A percentile compares a stretch with the other conserved stretches of the same genome.
phyloP scores from a whole-genome alignment of 2,329 filamentous ascomycete species.

The Venturia effusa region DNA sequence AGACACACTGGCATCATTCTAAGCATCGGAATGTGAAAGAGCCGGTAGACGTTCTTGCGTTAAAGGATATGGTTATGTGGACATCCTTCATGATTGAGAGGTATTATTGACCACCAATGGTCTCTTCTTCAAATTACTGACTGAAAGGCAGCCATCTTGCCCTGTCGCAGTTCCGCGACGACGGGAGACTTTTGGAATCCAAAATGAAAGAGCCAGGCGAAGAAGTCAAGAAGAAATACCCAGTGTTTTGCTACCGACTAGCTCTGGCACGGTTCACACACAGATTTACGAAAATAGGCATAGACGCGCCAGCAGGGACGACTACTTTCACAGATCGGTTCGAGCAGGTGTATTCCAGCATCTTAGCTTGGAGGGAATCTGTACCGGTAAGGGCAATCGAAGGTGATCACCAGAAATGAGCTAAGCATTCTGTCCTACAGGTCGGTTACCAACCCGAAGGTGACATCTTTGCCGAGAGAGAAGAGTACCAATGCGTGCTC shows the following conservation, averaged over 20 bases:
- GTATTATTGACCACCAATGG: not conserved
- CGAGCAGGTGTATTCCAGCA: slow-evolving; percentile 2
- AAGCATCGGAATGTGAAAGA: not conserved
- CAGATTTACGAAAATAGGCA: not conserved
- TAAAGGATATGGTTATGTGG: slow-evolving; percentile 5
- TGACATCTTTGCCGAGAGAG: slow-evolving; percentile 2
- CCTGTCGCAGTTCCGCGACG: not conserved
- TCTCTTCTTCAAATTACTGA: not conserved
- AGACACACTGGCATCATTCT: not conserved
- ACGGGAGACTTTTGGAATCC: not conserved
- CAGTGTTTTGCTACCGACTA: not conserved
- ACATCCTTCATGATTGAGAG: slow-evolving; percentile 4
- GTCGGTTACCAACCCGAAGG: slow-evolving; percentile 1
- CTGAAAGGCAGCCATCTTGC: not conserved
- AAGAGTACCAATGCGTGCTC: slow-evolving; percentile 4
- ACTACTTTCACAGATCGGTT: not conserved
- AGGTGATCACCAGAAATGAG: not conserved
- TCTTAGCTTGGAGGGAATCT: not conserved
- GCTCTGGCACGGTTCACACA: not conserved
- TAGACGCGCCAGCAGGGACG: not conserved
- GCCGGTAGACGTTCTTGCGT: not conserved
- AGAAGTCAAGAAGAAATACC: not conserved
- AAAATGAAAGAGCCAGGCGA: not conserved
- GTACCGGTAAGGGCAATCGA: not conserved
- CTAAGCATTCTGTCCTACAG: not conserved